Base-by-base conservation (phyloP, 331 rosid species). In the Cucumis variabilis region DNA sequence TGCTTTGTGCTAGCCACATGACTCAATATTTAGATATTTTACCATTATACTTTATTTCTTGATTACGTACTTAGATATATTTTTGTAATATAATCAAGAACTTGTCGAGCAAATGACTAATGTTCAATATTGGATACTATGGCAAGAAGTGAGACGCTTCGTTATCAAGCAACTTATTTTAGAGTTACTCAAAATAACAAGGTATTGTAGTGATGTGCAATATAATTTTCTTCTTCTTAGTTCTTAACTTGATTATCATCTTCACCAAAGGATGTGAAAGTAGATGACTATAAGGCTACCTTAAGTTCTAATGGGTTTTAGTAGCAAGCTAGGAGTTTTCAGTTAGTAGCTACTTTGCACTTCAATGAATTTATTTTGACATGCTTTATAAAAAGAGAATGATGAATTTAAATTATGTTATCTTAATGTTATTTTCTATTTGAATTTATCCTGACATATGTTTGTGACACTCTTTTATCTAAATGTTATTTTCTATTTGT, bases 31-130 rank as follows among this genome's bases (percentile, higher is more conserved):
- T 7, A 33, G 44, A 84, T 84, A 27, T 68, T 62, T 63, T 63
- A 53, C 25, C 41, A 50, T 23, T 46, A 72, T 80, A 24, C 65
- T 27, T 5, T 27, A 17, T 66, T 24, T 17, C 62, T 58, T 33
- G 3, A 24, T 11, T 44, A 84, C 14, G 23, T 19, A 27, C 63
- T 37, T 66, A 67, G 88, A 68, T 53, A 53, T 48, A 9, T 80
- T 90, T 88, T 30, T 73, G 79, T 90, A 89, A 75, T 69, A 86
- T 86, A 86, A 65, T 86, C 91, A 97, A 99, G 99, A 97, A 90
- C 99, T 97, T 77, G 90, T 97, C 92, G 99, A 97, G 86, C 99
- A 97, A 96, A 97, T 97, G 99, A 99, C 99, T 92, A 97, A 97
- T 89, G 98, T 97, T 90, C 99, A 97, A 88, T 96, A 93, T 91